These are phyloP conservation scores for Saccharomyces hybrid DNA, from an alignment of 1,139 yeast genomes.

Conservation along the genomic window DNA sequence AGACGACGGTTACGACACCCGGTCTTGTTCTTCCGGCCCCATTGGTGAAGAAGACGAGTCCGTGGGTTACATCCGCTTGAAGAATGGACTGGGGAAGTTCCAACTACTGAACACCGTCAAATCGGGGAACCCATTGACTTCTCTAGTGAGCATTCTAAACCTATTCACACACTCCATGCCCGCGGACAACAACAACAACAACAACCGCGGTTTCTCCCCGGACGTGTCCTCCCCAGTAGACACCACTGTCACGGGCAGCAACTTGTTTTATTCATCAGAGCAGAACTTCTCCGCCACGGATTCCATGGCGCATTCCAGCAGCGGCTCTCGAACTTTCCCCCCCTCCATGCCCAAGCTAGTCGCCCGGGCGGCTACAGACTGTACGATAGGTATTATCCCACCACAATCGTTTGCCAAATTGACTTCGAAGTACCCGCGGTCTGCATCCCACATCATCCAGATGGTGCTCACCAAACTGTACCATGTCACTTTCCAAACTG, in stretches of 20 bases:
- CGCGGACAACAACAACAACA: background rate
- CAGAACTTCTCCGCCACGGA: background rate
- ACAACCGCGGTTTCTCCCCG: background rate
- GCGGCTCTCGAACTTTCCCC: background rate
- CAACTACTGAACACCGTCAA: constrained; percentile 78
- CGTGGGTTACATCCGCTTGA: constrained; percentile 36
- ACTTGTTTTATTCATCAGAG: background rate
- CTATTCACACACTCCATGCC: constrained; percentile 40
- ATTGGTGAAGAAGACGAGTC: constrained; percentile 6
- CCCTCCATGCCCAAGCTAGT: constrained; percentile 31
- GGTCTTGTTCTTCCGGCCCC: background rate
- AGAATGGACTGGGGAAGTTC: constrained; percentile 41
- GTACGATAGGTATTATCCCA: constrained; percentile 90
- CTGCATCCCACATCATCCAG: constrained; percentile 89
- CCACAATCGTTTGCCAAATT: constrained; percentile 70
- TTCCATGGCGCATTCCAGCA: background rate
- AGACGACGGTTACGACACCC: constrained; percentile 7
- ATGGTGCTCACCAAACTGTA: constrained; percentile 81
- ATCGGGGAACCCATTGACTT: constrained; percentile 78
- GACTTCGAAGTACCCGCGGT: constrained; percentile 70
- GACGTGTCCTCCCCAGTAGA: background rate
- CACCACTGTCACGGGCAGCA: background rate
- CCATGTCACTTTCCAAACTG: constrained; percentile 85
- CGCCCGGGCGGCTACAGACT: constrained; percentile 39
- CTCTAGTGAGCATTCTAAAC: constrained; percentile 71